Conservation (phyloP, 306 rosid genomes). For the Betula pendula region DNA sequence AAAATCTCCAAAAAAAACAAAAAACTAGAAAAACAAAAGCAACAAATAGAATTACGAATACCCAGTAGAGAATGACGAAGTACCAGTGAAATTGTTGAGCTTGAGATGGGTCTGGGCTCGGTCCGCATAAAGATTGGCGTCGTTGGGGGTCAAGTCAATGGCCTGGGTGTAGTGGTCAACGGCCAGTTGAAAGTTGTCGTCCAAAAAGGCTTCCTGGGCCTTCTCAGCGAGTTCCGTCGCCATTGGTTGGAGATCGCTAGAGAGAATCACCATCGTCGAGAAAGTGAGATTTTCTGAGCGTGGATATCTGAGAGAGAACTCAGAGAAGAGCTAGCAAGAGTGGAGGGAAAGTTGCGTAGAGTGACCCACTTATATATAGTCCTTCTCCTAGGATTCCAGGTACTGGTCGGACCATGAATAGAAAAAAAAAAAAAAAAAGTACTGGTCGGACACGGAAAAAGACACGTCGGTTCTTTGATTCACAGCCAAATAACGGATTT, state of each 20-base stretch:
- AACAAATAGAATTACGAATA: neutral
- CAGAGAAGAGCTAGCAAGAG: neutral
- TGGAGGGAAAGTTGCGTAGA: too few species aligned
- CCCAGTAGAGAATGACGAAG: neutral
- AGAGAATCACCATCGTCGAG: neutral
- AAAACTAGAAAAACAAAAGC: neutral
- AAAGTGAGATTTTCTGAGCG: neutral
- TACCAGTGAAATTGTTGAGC: constrained; percentile 23
- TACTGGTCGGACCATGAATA: too few species aligned
- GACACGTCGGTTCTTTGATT: too few species aligned
- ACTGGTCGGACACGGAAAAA: too few species aligned
- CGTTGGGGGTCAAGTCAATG: constrained; percentile 33
- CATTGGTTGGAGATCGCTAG: constrained; percentile 19
- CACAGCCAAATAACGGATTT: too few species aligned
- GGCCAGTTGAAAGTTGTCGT: constrained; percentile 49
- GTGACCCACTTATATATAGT: too few species aligned
- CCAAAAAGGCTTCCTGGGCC: constrained; percentile 65
- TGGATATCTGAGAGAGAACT: neutral
- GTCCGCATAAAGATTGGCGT: constrained; percentile 53
- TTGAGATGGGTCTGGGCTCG: constrained; percentile 52
- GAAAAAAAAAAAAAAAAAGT: too few species aligned
- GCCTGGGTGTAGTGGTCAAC: constrained; percentile 48
- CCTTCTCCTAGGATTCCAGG: too few species aligned
- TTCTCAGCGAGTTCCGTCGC: constrained; percentile 43
- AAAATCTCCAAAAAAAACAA: neutral